Evolutionary conservation across 768 basidiomycete species (phyloP).

Genomic region (Termitomyces sp.): DNA sequence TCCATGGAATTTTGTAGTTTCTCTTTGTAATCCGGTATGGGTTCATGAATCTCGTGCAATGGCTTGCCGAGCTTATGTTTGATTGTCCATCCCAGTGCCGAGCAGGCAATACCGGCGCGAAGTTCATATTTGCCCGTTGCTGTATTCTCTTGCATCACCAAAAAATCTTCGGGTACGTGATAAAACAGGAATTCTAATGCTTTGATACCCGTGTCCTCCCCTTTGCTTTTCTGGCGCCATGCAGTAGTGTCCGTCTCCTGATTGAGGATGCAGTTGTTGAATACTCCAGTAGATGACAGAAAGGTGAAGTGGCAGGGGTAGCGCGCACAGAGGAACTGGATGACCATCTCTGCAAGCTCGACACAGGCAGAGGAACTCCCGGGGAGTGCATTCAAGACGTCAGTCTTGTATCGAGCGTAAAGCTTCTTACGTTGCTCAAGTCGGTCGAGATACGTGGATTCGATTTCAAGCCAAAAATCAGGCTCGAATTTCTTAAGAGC

Average conservation of each 20-base stretch:
- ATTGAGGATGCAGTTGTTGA: slow-evolving; percentile 39
- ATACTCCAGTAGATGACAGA: slow-evolving; percentile 26
- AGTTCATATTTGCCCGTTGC: slow-evolving; percentile 38
- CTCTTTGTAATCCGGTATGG: slow-evolving; percentile 44
- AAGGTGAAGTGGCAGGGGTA: slow-evolving; percentile 49
- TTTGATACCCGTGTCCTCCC: neutral
- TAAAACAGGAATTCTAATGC: slow-evolving; percentile 36
- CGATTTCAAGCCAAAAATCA: slow-evolving; percentile 54
- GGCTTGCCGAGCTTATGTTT: slow-evolving; percentile 35
- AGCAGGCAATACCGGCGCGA: slow-evolving; percentile 38
- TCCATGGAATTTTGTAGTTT: slow-evolving; percentile 47
- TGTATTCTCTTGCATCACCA: slow-evolving; percentile 35
- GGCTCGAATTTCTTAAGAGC: slow-evolving; percentile 44
- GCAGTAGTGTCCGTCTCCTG: neutral
- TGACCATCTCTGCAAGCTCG: slow-evolving; percentile 50
- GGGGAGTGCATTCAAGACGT: slow-evolving; percentile 38
- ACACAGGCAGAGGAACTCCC: slow-evolving; percentile 43
- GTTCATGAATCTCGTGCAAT: slow-evolving; percentile 39
- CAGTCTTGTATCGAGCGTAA: slow-evolving; percentile 29
- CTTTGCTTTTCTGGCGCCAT: neutral
- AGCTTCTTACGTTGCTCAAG: slow-evolving; percentile 36
- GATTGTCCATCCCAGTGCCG: slow-evolving; percentile 46
- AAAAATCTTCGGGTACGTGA: slow-evolving; percentile 49
- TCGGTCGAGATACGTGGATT: slow-evolving; percentile 42
- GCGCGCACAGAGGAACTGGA: slow-evolving; percentile 50